Evolutionary conservation across 257 asterid species (phyloP).

Genomic region (Ehretia macrophylla): DNA sequence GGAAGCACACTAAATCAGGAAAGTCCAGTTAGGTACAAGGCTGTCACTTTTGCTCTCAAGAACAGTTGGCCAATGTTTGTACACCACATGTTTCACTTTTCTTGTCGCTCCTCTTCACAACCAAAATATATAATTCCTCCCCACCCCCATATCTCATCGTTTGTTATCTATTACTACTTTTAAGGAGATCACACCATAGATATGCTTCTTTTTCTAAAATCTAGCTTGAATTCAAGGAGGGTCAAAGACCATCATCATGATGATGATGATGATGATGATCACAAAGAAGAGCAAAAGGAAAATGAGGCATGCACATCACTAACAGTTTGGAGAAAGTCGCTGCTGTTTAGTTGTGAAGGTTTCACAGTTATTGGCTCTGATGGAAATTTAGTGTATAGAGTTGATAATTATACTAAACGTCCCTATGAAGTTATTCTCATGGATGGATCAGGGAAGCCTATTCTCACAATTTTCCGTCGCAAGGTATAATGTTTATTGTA

Average conservation of each 20-base stretch:
- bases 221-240: slow-evolving; percentile 26
- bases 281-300: slow-evolving; percentile 16
- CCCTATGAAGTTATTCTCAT: slow-evolving; percentile 47
- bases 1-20: no score
- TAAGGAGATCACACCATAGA: neutral
- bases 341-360: slow-evolving; percentile 55
- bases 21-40: no score
- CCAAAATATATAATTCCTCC: no score
- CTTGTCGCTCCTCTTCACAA: no score
- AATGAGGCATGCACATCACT: slow-evolving; percentile 24
- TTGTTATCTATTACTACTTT: no score
- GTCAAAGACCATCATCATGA: slow-evolving; percentile 44
- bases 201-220: slow-evolving; percentile 49
- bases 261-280: slow-evolving; percentile 20
- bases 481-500: slow-evolving; percentile 32
- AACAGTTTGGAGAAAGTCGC: slow-evolving; percentile 86
- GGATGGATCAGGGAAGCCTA: slow-evolving; percentile 66
- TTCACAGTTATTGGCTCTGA: slow-evolving; percentile 63
- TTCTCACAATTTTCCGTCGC: slow-evolving; percentile 53
- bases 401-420: slow-evolving; percentile 53
- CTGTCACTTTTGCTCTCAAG: no score
- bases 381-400: slow-evolving; percentile 61
- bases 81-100: no score
- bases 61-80: no score
- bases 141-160: no score